These are phyloP conservation scores for Leptographium procerum DNA, from an alignment of 2,329 filamentous ascomycete species.

Conservation along the genomic window DNA sequence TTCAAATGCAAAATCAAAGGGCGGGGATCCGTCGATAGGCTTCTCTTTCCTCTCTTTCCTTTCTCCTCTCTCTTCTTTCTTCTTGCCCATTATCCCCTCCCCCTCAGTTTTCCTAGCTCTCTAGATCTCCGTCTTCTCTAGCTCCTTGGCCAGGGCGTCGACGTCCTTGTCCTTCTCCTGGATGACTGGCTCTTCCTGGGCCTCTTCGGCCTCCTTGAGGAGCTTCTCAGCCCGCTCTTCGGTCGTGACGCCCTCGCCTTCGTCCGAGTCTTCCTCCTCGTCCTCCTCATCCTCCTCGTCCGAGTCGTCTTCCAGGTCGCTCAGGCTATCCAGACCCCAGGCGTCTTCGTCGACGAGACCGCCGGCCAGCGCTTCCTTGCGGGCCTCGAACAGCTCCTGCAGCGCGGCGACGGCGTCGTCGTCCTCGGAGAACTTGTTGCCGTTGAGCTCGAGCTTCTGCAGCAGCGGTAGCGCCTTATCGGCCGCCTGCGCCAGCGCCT, in stretches of 20 bases:
- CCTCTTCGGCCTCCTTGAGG: slow-evolving; percentile 57
- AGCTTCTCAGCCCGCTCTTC: slow-evolving; percentile 59
- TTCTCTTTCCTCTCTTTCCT: too few relatives aligned
- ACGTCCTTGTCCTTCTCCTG: slow-evolving; percentile 65
- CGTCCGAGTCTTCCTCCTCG: slow-evolving; percentile 45
- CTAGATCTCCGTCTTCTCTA: slow-evolving; percentile 58
- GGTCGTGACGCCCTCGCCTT: slow-evolving; percentile 45
- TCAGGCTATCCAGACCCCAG: slow-evolving; percentile 77
- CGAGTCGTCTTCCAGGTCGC: slow-evolving; percentile 71
- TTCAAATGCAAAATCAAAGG: too few relatives aligned
- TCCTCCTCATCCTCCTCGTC: slow-evolving; percentile 59
- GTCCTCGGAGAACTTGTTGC: slow-evolving; percentile 87
- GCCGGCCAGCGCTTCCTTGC: slow-evolving; percentile 63
- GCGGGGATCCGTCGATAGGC: too few relatives aligned
- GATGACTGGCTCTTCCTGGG: slow-evolving; percentile 62
- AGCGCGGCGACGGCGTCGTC: slow-evolving; percentile 60
- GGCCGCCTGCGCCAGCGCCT: slow-evolving; percentile 57
- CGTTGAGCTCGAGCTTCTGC: slow-evolving; percentile 84
- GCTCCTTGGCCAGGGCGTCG: slow-evolving; percentile 63
- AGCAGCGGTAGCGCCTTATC: slow-evolving; percentile 60
- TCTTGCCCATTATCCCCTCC: too few relatives aligned
- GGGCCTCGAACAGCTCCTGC: slow-evolving; percentile 59
- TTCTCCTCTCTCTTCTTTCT: too few relatives aligned
- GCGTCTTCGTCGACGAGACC: slow-evolving; percentile 61
- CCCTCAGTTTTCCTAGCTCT: too few relatives aligned